Evolutionary conservation across 148 eudicot genomes (phyloP).

Genomic region (Camellia lanceoleosa): DNA sequence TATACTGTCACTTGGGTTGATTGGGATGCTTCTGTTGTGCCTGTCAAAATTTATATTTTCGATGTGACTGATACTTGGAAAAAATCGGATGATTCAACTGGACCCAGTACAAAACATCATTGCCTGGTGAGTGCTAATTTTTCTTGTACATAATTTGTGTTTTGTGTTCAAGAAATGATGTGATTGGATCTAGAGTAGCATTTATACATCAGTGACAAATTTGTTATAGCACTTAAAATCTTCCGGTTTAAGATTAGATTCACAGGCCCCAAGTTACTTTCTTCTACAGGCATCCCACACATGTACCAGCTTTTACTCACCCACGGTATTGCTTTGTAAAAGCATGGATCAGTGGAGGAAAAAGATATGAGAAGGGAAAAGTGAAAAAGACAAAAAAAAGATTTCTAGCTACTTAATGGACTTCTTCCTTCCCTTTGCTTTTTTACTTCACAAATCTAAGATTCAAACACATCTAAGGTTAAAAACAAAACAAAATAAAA

Average conservation of each 20-base stretch:
- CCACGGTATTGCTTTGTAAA: too few species aligned
- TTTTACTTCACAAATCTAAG: too few species aligned
- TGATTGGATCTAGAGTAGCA: not conserved
- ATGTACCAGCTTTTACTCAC: too few species aligned
- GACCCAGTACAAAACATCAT: constrained; percentile 27
- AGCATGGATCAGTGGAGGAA: too few species aligned
- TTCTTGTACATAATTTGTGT: not conserved
- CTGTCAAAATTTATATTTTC: constrained; percentile 69
- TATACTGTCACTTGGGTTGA: constrained; percentile 69
- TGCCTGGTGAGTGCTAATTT: constrained; percentile 46
- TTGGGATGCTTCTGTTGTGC: constrained; percentile 56
- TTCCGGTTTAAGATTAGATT: too few species aligned
- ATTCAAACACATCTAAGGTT: too few species aligned
- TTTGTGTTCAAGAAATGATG: not conserved
- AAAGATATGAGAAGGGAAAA: too few species aligned
- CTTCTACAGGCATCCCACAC: too few species aligned
- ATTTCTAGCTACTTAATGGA: too few species aligned
- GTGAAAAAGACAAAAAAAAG: too few species aligned
- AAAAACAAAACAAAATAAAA: not conserved
- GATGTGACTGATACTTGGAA: constrained; percentile 75
- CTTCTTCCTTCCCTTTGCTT: too few species aligned
- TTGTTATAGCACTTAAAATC: not conserved
- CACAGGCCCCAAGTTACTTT: too few species aligned
- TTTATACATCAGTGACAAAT: not conserved
- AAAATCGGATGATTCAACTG: constrained; percentile 28